Percentiles rank a stretch among this genome's conserved stretches.
phyloP scores from a whole-genome alignment of 192 early-diverging fungal genomes.

The Coemansia sp. region DNA sequence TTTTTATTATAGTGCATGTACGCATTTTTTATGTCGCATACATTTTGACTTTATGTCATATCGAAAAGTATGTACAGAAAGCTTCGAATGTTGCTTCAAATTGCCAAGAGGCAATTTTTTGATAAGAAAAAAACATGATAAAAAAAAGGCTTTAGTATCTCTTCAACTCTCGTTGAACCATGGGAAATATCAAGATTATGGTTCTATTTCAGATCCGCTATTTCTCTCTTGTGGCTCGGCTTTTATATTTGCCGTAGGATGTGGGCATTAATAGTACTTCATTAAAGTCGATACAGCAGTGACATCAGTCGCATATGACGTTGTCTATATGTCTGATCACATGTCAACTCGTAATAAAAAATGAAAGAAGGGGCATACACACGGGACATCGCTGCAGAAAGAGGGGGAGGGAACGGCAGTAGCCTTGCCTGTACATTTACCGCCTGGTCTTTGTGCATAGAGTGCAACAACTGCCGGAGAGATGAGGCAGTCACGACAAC shows the following conservation, averaged over 20 bases:
- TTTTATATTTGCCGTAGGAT: background rate
- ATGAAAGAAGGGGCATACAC: background rate
- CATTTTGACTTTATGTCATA: constrained; percentile 43
- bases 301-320: background rate
- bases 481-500: constrained; percentile 1
- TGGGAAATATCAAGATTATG: background rate
- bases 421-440: background rate
- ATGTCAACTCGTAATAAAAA: background rate
- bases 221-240: background rate
- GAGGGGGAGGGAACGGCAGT: background rate
- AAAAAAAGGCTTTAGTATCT: background rate
- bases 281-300: background rate
- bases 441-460: background rate
- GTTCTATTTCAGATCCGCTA: background rate
- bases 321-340: background rate
- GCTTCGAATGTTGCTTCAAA: constrained; percentile 53
- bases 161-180: background rate
- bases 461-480: background rate
- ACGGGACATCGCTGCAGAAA: background rate
- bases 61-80: constrained; percentile 26
- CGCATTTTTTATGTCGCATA: constrained; percentile 19
- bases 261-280: background rate
- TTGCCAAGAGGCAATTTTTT: constrained; percentile 1
- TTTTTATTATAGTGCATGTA: background rate
- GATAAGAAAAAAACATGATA: background rate